phyloP scores from a whole-genome alignment of 2,329 filamentous ascomycete genomes.

The Aspergillus eucalypticola region DNA sequence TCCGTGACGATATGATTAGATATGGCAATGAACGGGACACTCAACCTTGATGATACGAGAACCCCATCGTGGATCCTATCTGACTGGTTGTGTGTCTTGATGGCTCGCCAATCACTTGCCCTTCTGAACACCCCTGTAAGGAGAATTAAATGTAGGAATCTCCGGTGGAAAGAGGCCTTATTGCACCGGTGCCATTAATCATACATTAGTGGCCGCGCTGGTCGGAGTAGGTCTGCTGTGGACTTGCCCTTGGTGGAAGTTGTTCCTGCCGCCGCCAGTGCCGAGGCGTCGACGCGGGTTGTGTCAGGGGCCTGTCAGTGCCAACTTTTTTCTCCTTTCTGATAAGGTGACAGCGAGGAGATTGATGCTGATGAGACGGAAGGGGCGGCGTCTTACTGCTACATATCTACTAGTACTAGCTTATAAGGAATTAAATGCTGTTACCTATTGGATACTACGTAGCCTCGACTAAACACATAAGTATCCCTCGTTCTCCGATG shows the following conservation, averaged over 20 bases:
- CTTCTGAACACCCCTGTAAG: neutral
- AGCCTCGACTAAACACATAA: neutral
- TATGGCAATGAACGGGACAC: neutral
- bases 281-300: neutral
- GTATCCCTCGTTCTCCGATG: neutral
- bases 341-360: neutral
- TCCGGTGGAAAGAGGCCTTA: neutral
- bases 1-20: slow-evolving; percentile 2
- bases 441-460: too few species aligned
- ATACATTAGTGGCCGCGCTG: slow-evolving; percentile 7
- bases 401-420: too few species aligned
- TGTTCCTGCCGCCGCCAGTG: slow-evolving; percentile 1
- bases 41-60: neutral
- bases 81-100: neutral
- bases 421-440: too few species aligned
- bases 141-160: neutral
- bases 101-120: neutral
- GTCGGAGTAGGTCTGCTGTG: neutral
- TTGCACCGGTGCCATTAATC: neutral
- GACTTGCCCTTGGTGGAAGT: slow-evolving; percentile 1
- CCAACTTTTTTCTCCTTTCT: neutral
- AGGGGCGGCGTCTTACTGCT: neutral
- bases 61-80: neutral
- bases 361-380: neutral
- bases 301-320: neutral